Evolutionary conservation across 2,329 filamentous ascomycete genomes (phyloP), one percentile per base, ranked within the genome.

Genomic region (Venturia oleaginea): DNA sequence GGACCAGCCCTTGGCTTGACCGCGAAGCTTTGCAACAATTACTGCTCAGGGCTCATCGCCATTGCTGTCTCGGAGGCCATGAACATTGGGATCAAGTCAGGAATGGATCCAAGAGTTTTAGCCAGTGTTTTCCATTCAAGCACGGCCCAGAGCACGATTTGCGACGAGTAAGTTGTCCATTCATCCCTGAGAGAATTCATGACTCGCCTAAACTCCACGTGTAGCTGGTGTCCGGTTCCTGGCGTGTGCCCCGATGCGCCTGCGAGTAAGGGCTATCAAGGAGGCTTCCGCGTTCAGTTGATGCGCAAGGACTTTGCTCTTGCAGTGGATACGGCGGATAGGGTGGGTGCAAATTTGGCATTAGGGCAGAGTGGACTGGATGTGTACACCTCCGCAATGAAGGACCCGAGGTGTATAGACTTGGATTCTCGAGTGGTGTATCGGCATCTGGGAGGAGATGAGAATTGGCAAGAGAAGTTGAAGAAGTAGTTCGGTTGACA

Each of bases 1-100:
- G 82, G 79, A 0, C 78, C 81, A 0, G 80, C 80, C 0, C 75
- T 85, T 0, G 83, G 84, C 0, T 77, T 86, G 3, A 80, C 82
- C 0, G 83, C 84, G 0, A 86, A 86, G 71, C 73, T 86, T 6
- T 83, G 79, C 64, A 86, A 86, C 69, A 86, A 86, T 68, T 86
- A 86, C 70, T 77, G 81, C 60, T 84, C 80, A 0, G 83, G 82
- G 0, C 74, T 85, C 27, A 85, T 86, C 65, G 80, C 83, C 6
- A 83, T 86, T 63, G 83, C 83, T 0, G 79, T 76, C 54, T 78
- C 81, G 0, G 84, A 86, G 70, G 82, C 83, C 0, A 81, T 86
- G 76, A 80, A 85, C 65, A 83, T 86, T 71, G 83, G 83, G 0
- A 86, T 86, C 75, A 73, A 77, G 1, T 78, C 80, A 6, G 83